phyloP scores from a whole-genome alignment of 805 yeast species.

The Metahyphopichia silvanorum region DNA sequence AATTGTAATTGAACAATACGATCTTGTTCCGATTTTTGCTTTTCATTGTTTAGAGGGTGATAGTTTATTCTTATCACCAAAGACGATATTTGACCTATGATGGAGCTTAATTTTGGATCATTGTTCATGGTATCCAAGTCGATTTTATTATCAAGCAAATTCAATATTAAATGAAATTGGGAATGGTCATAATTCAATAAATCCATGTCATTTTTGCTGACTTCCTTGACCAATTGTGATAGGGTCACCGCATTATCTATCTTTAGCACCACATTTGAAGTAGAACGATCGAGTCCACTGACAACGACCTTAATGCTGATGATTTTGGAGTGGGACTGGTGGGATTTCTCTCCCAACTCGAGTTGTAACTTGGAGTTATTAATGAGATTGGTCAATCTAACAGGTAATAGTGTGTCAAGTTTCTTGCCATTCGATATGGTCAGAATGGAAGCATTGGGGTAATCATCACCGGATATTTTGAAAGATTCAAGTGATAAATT shows the following conservation, averaged over 20 bases:
- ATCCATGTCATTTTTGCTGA: background rate
- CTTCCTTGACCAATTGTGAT: background rate
- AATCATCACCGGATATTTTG: slow-evolving; percentile 11
- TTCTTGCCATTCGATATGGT: slow-evolving; percentile 24
- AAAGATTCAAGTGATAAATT: slow-evolving; percentile 21
- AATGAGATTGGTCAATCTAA: slow-evolving; percentile 28
- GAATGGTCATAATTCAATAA: slow-evolving; percentile 1
- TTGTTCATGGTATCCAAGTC: slow-evolving; percentile 1
- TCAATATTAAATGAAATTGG: slow-evolving; percentile 2
- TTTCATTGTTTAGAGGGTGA: slow-evolving; percentile 1
- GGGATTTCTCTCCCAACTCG: slow-evolving; percentile 1
- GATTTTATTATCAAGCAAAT: slow-evolving; percentile 5
- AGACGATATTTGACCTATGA: slow-evolving; percentile 19
- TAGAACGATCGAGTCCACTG: slow-evolving; percentile 4
- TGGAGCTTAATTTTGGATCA: slow-evolving; percentile 8
- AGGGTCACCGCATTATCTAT: background rate
- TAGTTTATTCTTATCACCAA: slow-evolving; percentile 23
- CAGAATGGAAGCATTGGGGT: slow-evolving; percentile 16
- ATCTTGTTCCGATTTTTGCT: slow-evolving; percentile 17
- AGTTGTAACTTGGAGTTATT: slow-evolving; percentile 33
- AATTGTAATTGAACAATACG: slow-evolving; percentile 15
- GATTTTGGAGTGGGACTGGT: slow-evolving; percentile 5
- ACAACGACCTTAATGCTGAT: slow-evolving; percentile 4
- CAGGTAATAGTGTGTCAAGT: slow-evolving; percentile 28
- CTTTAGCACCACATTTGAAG: slow-evolving; percentile 1